These are phyloP conservation scores for Olyra latifolia DNA, from an alignment of 176 grass and related monocot species.

Conservation along the genomic window DNA sequence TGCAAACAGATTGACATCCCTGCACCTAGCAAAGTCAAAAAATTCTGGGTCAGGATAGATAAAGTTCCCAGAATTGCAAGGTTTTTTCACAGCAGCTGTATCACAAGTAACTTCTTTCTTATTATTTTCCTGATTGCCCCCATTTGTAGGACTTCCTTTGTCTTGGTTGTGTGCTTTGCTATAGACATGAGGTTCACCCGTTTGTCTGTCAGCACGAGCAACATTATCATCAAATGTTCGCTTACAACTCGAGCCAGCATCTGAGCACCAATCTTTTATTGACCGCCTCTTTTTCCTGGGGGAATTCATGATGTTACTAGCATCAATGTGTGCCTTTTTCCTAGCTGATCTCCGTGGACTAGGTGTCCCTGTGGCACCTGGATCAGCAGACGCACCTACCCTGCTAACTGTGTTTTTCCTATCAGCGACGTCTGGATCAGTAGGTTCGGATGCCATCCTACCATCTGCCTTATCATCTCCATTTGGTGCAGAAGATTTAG, in stretches of 20 bases:
- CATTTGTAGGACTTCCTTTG: slow-evolving; percentile 22
- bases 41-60: slow-evolving; percentile 73
- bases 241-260: slow-evolving; percentile 23
- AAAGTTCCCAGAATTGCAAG: slow-evolving; percentile 39
- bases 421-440: slow-evolving; percentile 7
- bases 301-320: not conserved
- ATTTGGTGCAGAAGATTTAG: slow-evolving; percentile 28
- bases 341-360: slow-evolving; percentile 52
- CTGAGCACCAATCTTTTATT: slow-evolving; percentile 37
- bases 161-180: slow-evolving; percentile 30
- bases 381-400: slow-evolving; percentile 30
- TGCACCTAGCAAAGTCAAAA: slow-evolving; percentile 57
- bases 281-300: slow-evolving; percentile 36
- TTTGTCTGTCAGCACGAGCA: not conserved
- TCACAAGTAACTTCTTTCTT: slow-evolving; percentile 21
- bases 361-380: slow-evolving; percentile 20
- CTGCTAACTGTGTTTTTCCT: not conserved
- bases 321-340: slow-evolving; percentile 39
- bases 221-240: slow-evolving; percentile 25
- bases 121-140: slow-evolving; percentile 2
- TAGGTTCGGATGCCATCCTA: slow-evolving; percentile 28
- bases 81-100: slow-evolving; percentile 32
- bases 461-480: not conserved
- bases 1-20: slow-evolving; percentile 50
- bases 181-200: slow-evolving; percentile 22